A percentile compares a stretch with the other conserved stretches of the same genome.
These are phyloP conservation scores for Paramecium pentaurelia DNA, from an alignment of 73 alveolate species.

Conservation along the genomic window DNA sequence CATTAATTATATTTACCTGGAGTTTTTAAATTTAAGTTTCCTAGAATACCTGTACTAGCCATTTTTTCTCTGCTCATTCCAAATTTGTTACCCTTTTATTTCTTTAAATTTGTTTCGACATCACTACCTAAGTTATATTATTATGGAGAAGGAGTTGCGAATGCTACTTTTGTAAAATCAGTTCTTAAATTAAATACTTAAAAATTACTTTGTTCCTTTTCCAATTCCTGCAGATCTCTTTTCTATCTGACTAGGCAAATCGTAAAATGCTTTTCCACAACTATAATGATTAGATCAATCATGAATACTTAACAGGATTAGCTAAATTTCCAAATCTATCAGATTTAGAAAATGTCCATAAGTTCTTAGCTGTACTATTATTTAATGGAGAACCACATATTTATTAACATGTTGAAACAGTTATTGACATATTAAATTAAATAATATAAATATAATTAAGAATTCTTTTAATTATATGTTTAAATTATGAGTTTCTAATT, in stretches of 20 bases:
- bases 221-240: slow-evolving; percentile 44
- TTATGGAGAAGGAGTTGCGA: slow-evolving; percentile 27
- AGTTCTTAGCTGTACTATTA: slow-evolving; percentile 34
- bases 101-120: slow-evolving; percentile 2
- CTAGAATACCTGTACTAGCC: slow-evolving; percentile 42
- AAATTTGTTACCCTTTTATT: background rate
- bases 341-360: slow-evolving; percentile 43
- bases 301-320: slow-evolving; percentile 23
- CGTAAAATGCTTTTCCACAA: slow-evolving; percentile 31
- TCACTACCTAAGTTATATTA: background rate
- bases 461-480: background rate
- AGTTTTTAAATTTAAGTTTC: slow-evolving; percentile 4
- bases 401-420: slow-evolving; percentile 39
- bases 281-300: background rate
- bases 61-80: slow-evolving; percentile 47
- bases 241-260: slow-evolving; percentile 10
- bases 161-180: slow-evolving; percentile 6
- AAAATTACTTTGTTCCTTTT: slow-evolving; percentile 19
- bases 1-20: background rate
- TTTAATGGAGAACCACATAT: slow-evolving; percentile 10
- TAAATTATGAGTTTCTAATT: background rate
- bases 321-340: slow-evolving; percentile 40
- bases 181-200: background rate
- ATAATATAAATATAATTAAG: background rate
- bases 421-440: slow-evolving; percentile 14